These are phyloP conservation scores for Ustilago cynodontis DNA, from an alignment of 1,284 basidiomycete species.

Conservation along the genomic window DNA sequence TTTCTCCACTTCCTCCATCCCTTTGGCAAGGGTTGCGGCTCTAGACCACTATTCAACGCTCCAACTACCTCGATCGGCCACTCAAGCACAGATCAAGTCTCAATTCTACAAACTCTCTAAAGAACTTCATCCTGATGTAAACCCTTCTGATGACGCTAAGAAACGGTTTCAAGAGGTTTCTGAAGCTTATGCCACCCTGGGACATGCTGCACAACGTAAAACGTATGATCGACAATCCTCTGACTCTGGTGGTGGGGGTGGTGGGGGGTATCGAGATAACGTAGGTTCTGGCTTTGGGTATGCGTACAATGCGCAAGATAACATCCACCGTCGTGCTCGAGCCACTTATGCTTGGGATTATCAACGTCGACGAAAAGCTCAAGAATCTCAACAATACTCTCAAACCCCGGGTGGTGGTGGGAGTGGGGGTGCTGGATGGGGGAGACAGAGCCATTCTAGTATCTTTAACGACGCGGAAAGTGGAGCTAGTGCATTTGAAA, in stretches of 20 bases:
- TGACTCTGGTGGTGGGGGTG: not conserved
- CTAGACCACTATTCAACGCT: conserved; percentile 55
- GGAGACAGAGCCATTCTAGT: conserved; percentile 18
- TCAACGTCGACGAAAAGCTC: conserved; percentile 40
- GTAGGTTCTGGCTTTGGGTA: conserved; percentile 25
- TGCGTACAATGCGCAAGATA: conserved; percentile 47
- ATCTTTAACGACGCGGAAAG: conserved; percentile 11
- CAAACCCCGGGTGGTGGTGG: not conserved
- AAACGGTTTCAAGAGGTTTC: conserved; percentile 64
- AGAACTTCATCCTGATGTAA: conserved; percentile 67
- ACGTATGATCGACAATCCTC: conserved; percentile 27
- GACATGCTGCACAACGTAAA: conserved; percentile 26
- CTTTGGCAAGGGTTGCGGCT: not conserved
- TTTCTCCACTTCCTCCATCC: conserved; percentile 8
- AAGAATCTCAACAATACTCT: conserved; percentile 1
- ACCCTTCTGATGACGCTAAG: conserved; percentile 63
- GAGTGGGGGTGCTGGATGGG: not conserved
- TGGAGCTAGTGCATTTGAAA: conserved; percentile 33
- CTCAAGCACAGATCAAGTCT: conserved; percentile 66
- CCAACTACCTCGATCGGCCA: conserved; percentile 43
- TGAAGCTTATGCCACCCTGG: conserved; percentile 66
- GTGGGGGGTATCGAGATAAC: conserved; percentile 25
- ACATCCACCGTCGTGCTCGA: conserved; percentile 52
- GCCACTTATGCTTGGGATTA: conserved; percentile 69
- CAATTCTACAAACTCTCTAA: conserved; percentile 70